Base-by-base conservation (phyloP, 176 grass and related monocot genomes). In the Luzula sylvatica region DNA sequence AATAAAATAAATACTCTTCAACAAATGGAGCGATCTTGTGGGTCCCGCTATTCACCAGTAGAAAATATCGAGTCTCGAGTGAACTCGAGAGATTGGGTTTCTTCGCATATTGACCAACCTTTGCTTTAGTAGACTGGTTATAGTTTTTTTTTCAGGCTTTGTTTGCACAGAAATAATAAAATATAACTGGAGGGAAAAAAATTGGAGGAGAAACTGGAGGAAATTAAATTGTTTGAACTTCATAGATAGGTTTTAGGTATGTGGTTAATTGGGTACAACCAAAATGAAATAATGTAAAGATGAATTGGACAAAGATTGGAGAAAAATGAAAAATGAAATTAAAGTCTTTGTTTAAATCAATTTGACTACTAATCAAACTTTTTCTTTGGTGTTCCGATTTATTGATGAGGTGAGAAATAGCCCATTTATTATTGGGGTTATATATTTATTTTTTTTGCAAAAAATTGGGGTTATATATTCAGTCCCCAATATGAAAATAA, bases 1-100 rank as follows among this genome's bases (percentile, higher is more conserved):
- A 79, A 44, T 29, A 60, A 69, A 40, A 79, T 95, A 23, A 59
- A 78, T 43, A 42, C 82, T 56, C 89, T 95, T 46, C 80, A 95
- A 70, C 76, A 78, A 45, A 75, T 73, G 1, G 89, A 95, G 39
- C 77, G 75, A 55, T 45, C 51, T 53, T 65, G 57, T 20, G 61
- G 73, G 61, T 30, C 42, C 12, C 35, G 42, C 41, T 47, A 74
- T 51, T 35, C 56, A 5, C 23, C 39, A 1, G 46, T 69, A 66
- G 7, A 35, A 35, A 69, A 53, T 42, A 23, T 73, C 0, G 83
- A 95, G 49, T 58, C 55, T 4, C 69, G 66, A 7, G 42, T 48
- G 13, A 47, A 59, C 26, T 78, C 74, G 0, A 40, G 43, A 11
- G 77, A 71, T 38, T 7, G 46, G 15, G 7, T 12, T 19, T 19